Base-by-base conservation (phyloP, 2,329 filamentous ascomycete species). In the Phaeosphaeria sp. region DNA sequence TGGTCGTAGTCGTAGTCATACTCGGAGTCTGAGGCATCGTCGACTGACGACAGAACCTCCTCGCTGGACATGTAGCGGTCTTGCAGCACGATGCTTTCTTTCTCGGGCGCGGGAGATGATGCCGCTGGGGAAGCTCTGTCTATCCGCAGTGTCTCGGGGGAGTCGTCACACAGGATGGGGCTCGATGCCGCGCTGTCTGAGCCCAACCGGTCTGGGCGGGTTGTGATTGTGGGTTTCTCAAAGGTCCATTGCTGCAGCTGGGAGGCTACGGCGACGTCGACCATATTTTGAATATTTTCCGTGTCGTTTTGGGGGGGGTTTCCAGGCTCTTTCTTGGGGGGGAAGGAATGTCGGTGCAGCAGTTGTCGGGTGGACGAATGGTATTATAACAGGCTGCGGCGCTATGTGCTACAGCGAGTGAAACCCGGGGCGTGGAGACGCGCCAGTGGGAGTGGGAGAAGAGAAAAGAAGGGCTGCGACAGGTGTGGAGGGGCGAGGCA, bases 171-270 rank as follows among this genome's bases (percentile, higher is more conserved):
- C 68, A 77, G 60, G 41, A 73, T 71, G 4, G 75, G 73, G 49
- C 73, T 76, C 49, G 71, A 74, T 39, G 73, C 67, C 3, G 75
- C 68, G 54, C 72, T 77, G 54, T 64, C 63, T 21, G 67, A 67
- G 47, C 70, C 68, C 46, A 66, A 68, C 30, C 69, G 67, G 43
- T 74, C 67, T 7, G 71, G 62, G 47, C 66, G 73, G 20, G 63
- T 63, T 7, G 60, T 49, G 9, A 67, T 49, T 43, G 66, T 54
- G 27, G 72, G 60, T 58, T 78, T 77, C 20, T 71, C 71, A 60
- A 77, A 75, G 46, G 72, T 59, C 76, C 76, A 78, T 60, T 74
- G 74, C 60, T 73, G 71, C 52, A 77, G 68, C 63, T 77, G 73
- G 33, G 72, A 60, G 46, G 73, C 65, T 17, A 71, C 72, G 20